A percentile compares a stretch with the other conserved stretches of the same genome.
Conservation (phyloP, 108 stramenopile genomes). For the Discostella stelligeroides region DNA sequence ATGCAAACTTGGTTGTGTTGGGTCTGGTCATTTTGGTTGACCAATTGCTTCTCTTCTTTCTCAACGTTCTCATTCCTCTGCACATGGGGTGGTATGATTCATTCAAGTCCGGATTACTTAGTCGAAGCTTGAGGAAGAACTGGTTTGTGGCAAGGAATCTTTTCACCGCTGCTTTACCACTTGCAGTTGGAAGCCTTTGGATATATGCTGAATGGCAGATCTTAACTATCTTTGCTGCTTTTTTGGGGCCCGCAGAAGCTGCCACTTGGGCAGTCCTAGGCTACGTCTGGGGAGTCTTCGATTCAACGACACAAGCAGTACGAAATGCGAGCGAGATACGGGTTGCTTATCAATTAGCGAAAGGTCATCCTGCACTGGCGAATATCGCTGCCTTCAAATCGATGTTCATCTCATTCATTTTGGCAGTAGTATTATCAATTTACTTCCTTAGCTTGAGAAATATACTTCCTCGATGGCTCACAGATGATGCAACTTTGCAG, state of each 20-base stretch:
- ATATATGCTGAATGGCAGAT: constrained; percentile 76
- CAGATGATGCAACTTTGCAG: constrained; percentile 63
- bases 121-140: background rate
- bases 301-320: constrained; percentile 71
- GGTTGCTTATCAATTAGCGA: constrained; percentile 63
- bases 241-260: constrained; percentile 76
- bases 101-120: constrained; percentile 21
- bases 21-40: constrained; percentile 26
- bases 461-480: constrained; percentile 52
- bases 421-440: constrained; percentile 53
- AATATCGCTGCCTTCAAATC: constrained; percentile 58
- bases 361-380: constrained; percentile 49
- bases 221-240: constrained; percentile 61
- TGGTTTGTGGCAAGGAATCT: constrained; percentile 39
- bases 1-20: constrained; percentile 31
- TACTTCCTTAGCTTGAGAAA: constrained; percentile 50
- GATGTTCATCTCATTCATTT: constrained; percentile 51
- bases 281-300: constrained; percentile 69
- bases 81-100: background rate
- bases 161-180: constrained; percentile 52
- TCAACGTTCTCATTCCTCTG: constrained; percentile 21
- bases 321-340: constrained; percentile 74
- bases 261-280: constrained; percentile 76
- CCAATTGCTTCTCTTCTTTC: constrained; percentile 24
- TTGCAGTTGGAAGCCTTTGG: constrained; percentile 66